Base-by-base conservation (phyloP, 768 basidiomycete species). In the Termitomyces sp. region DNA sequence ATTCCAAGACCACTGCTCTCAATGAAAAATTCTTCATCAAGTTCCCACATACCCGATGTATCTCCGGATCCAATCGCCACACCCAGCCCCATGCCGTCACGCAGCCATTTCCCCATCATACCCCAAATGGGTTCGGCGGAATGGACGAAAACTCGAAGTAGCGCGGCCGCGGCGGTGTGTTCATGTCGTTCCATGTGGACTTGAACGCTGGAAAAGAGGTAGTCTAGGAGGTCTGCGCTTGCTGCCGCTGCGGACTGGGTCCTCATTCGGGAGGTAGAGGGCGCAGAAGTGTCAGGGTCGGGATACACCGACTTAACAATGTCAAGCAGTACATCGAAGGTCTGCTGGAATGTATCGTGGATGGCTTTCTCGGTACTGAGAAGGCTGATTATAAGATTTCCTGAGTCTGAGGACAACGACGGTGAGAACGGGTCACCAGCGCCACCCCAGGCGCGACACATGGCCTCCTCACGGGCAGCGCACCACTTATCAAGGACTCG, bases 21-120 rank as follows among this genome's bases (percentile, higher is more conserved):
- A 43, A 94, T 82, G 68, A 93, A 92, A 69, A 91, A 91, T 62
- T 94, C 91, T 11, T 86, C 85, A 18, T 86, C 84, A 1, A 86
- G 72, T 40, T 73, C 75, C 46, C 69, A 72, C 13, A 68, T 65
- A 16, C 60, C 63, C 29, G 60, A 49, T 5, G 66, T 65, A 18
- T 61, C 62, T 36, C 64, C 65, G 12, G 60, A 57, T 53, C 73
- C 61, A 54, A 70, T 52, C 42, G 73, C 67, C 54, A 75, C 59
- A 9, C 73, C 70, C 10, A 78, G 63, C 4, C 83, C 83, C 84
- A 88, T 88, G 0, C 91, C 91, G 60, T 86, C 77, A 44, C 74
- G 77, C 50, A 93, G 68, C 91, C 91, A 94, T 52, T 73, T 72
- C 25, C 82, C 80, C 3, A 88, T 73, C 84, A 87, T 87, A 6